phyloP scores from a whole-genome alignment of 495 filamentous ascomycete genomes.

The Extremus antarcticus region DNA sequence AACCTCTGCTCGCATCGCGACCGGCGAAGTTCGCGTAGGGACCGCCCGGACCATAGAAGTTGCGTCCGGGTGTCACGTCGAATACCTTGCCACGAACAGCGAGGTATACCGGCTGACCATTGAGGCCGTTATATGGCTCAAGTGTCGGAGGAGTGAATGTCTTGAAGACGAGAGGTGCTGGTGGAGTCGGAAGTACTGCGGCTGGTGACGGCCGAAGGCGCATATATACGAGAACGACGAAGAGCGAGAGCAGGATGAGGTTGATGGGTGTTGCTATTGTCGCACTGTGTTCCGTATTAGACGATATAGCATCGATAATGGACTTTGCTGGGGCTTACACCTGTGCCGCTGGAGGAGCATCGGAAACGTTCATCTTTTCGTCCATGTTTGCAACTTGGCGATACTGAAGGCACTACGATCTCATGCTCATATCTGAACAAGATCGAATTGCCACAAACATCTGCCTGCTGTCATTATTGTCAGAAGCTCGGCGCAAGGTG shows the following conservation, averaged over 20 bases:
- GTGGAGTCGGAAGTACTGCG: conserved; percentile 52
- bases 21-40: conserved; percentile 92
- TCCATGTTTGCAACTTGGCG: too few species aligned
- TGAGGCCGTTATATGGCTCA: conserved; percentile 73
- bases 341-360: conserved; percentile 7
- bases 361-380: conserved; percentile 5
- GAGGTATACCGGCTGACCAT: conserved; percentile 65
- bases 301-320: too few species aligned
- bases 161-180: conserved; percentile 71
- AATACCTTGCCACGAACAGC: conserved; percentile 78
- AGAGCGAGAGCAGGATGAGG: conserved; percentile 30
- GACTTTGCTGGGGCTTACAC: conserved; percentile 9
- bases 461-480: too few species aligned
- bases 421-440: too few species aligned
- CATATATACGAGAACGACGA: conserved; percentile 39
- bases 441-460: too few species aligned
- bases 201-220: conserved; percentile 40
- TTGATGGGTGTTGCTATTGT: conserved; percentile 26
- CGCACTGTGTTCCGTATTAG: conserved; percentile 14
- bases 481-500: too few species aligned
- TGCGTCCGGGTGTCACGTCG: conserved; percentile 71
- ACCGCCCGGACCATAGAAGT: conserved; percentile 89
- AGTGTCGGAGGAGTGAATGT: conserved; percentile 83
- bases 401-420: too few species aligned
- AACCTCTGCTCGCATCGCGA: conserved; percentile 80